phyloP scores from a whole-genome alignment of 1,284 basidiomycete genomes.

The Afroboletus lepidellus region DNA sequence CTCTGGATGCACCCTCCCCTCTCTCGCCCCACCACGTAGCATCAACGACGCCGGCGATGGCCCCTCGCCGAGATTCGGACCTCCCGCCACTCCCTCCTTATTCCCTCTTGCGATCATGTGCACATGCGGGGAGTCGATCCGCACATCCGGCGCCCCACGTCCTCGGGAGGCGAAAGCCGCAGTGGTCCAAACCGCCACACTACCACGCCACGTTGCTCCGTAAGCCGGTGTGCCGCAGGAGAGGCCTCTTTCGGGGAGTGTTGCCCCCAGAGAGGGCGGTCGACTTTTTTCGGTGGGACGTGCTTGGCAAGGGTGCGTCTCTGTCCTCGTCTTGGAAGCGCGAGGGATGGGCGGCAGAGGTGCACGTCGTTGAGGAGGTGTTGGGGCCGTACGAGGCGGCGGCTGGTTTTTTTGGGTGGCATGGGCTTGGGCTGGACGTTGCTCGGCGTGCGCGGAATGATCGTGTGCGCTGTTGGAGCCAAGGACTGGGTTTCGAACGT shows the following conservation, averaged over 20 bases:
- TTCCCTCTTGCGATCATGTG: constrained; percentile 4
- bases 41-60: not conserved
- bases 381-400: constrained; percentile 28
- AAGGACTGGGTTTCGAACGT: not conserved
- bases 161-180: constrained; percentile 15
- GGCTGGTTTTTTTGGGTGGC: constrained; percentile 32
- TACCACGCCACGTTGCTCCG: constrained; percentile 33
- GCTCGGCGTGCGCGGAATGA: not conserved
- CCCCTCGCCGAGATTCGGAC: constrained; percentile 2
- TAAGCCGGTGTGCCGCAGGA: constrained; percentile 29
- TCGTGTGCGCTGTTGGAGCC: not conserved
- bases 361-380: constrained; percentile 22
- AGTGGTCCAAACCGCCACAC: constrained; percentile 32
- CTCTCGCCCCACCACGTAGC: not conserved
- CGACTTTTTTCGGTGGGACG: constrained; percentile 30
- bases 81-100: not conserved
- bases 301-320: constrained; percentile 8
- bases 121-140: constrained; percentile 2
- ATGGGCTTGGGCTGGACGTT: constrained; percentile 21
- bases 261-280: constrained; percentile 19
- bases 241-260: constrained; percentile 26
- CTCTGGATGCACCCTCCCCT: not conserved
- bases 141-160: constrained; percentile 10
- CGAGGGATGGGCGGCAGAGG: not conserved
- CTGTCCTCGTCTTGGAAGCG: not conserved